phyloP scores from a whole-genome alignment of 208 protist genomes.

The Acanthamoeba triangularis region DNA sequence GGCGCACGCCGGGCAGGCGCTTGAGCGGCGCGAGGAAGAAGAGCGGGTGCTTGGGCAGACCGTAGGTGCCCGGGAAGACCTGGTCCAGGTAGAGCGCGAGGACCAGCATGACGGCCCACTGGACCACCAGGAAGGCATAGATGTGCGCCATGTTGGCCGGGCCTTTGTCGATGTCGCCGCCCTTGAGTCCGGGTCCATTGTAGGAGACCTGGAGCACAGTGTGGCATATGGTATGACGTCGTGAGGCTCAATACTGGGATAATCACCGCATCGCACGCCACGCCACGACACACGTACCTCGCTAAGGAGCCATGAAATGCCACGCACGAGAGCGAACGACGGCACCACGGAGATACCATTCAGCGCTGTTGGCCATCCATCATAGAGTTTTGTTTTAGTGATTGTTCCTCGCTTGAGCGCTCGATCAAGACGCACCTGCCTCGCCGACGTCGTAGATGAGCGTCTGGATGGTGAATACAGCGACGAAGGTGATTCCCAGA shows the following conservation, averaged over 20 bases:
- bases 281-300: constrained; percentile 26
- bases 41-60: constrained; percentile 60
- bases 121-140: constrained; percentile 11
- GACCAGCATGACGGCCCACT: constrained; percentile 52
- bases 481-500: constrained; percentile 20
- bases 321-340: constrained; percentile 12
- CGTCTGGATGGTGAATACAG: constrained; percentile 32
- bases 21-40: constrained; percentile 75
- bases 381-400: too few relatives aligned
- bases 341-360: neutral
- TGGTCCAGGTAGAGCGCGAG: constrained; percentile 57
- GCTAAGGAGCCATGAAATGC: neutral
- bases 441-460: neutral
- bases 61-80: constrained; percentile 57
- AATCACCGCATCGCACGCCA: too few relatives aligned
- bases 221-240: neutral
- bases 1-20: neutral
- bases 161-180: neutral
- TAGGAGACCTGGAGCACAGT: neutral
- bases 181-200: constrained; percentile 22
- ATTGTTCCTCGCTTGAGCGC: neutral
- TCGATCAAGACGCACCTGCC: neutral
- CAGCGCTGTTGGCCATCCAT: neutral
- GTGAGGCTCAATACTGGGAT: neutral
- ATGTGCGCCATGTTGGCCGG: neutral